Base-by-base conservation (phyloP, 192 early-diverging fungal species). In the Mortierella alpina region DNA sequence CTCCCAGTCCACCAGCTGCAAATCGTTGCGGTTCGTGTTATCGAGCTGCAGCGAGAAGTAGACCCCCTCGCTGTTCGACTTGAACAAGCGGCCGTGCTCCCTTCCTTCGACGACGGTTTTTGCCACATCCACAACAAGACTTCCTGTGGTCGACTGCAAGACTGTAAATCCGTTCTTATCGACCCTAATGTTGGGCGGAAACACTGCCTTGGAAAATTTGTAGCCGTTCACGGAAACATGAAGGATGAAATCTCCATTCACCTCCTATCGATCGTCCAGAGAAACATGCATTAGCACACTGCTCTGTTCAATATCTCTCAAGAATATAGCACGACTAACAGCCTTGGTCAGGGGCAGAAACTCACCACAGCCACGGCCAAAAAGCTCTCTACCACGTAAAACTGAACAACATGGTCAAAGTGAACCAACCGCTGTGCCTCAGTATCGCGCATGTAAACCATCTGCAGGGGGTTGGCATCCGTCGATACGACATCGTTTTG, bases 1-100 rank as follows among this genome's bases (percentile, higher is more conserved):
- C 82, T 97, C 96, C 78, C 96, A 93, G 68, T 98, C 98, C 7
- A 99, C 96, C 65, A 86, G 61, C 11, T 94, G 94, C 2, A 60
- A 20, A 7, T 68, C 72, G 68, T 95, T 89, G 52, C 95, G 88
- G 82, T 98, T 97, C 2, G 95, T 95, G 81, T 95, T 86, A 45
- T 92, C 83, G 44, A 98, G 86, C 11, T 91, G 89, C 23, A 88
- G 70, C 52, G 91, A 90, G 84, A 91, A 98, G 80, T 87, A 92
- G 10, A 91, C 90, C 50, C 95, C 96, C 58, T 97, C 91, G 54
- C 86, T 87, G 83, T 96, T 96, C 57, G 95, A 96, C 66, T 95
- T 96, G 86, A 96, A 96, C 14, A 99, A 84, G 5, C 80, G 81
- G 11, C 96, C 96, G 72, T 86, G 88, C 65, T 94, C 92, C 17